Conservation (phyloP, 1,284 basidiomycete genomes). For the Rhodofomes roseus region DNA sequence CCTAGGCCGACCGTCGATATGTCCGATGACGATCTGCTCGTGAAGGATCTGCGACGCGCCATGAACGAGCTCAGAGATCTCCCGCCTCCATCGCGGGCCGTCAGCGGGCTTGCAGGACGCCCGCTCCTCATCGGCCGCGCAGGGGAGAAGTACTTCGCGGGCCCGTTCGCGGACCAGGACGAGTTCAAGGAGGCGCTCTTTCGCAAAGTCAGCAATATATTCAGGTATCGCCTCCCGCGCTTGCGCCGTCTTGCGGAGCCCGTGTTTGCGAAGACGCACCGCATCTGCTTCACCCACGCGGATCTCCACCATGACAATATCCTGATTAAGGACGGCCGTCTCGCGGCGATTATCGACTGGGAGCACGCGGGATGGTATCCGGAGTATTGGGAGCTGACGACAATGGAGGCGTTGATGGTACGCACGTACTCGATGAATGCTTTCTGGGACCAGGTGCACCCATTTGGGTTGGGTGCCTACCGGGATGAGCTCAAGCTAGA, state of each 20-base stretch:
- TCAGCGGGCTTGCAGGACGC: neutral
- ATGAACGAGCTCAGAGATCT: neutral
- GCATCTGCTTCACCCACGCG: constrained; percentile 11
- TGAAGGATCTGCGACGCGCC: neutral
- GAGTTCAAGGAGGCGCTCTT: neutral
- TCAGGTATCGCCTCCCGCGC: neutral
- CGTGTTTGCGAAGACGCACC: neutral
- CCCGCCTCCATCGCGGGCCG: neutral
- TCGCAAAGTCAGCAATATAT: neutral
- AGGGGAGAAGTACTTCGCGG: neutral
- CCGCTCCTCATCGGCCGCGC: neutral
- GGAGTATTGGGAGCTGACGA: constrained; percentile 20
- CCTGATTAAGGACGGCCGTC: constrained; percentile 14
- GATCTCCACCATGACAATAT: constrained; percentile 14
- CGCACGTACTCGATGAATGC: neutral
- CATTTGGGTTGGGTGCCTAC: neutral
- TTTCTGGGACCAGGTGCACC: neutral
- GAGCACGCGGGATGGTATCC: constrained; percentile 21
- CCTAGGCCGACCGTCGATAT: neutral
- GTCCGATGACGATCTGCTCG: neutral
- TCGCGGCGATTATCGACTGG: constrained; percentile 21
- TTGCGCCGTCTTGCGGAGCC: neutral
- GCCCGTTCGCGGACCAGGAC: neutral
- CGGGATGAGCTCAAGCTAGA: neutral
- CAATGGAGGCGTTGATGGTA: neutral